These are phyloP conservation scores for Penicillium crystallinum DNA, from an alignment of 495 filamentous ascomycete genomes.

Conservation along the genomic window DNA sequence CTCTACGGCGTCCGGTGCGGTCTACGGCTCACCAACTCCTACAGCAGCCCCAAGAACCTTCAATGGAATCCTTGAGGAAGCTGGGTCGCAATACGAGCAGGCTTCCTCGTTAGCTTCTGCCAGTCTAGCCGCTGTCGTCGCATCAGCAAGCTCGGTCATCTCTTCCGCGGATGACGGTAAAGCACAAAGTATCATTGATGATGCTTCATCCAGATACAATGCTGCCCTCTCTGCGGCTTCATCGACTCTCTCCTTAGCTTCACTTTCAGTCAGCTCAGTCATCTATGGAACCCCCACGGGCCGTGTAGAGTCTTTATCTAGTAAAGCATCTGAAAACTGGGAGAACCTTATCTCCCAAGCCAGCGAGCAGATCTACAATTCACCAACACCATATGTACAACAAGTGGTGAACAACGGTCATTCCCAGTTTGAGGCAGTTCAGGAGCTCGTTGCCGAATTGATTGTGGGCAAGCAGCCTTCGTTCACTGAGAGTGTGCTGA, in stretches of 20 bases:
- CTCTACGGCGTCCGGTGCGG: conserved; percentile 57
- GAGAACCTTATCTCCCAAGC: conserved; percentile 61
- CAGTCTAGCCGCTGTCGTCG: conserved; percentile 43
- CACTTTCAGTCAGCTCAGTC: conserved; percentile 47
- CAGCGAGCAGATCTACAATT: conserved; percentile 68
- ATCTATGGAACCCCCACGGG: conserved; percentile 44
- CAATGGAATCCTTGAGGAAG: conserved; percentile 38
- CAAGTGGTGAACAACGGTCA: conserved; percentile 48
- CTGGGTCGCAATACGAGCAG: conserved; percentile 42
- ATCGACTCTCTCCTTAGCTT: conserved; percentile 41
- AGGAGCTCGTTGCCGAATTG: conserved; percentile 69
- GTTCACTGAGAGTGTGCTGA: conserved; percentile 77
- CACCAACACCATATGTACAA: conserved; percentile 58
- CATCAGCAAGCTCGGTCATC: conserved; percentile 41
- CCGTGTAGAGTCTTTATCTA: conserved; percentile 41
- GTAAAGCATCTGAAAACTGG: conserved; percentile 57
- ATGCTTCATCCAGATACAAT: conserved; percentile 45
- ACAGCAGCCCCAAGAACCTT: conserved; percentile 25
- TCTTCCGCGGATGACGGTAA: conserved; percentile 39
- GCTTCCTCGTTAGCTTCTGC: conserved; percentile 44
- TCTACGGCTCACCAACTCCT: conserved; percentile 47
- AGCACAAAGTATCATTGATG: conserved; percentile 37
- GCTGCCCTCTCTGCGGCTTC: conserved; percentile 48
- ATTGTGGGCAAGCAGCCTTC: conserved; percentile 71
- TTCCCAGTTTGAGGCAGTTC: conserved; percentile 63